phyloP scores from a whole-genome alignment of 1,284 basidiomycete genomes.

The Ustilago esculenta region DNA sequence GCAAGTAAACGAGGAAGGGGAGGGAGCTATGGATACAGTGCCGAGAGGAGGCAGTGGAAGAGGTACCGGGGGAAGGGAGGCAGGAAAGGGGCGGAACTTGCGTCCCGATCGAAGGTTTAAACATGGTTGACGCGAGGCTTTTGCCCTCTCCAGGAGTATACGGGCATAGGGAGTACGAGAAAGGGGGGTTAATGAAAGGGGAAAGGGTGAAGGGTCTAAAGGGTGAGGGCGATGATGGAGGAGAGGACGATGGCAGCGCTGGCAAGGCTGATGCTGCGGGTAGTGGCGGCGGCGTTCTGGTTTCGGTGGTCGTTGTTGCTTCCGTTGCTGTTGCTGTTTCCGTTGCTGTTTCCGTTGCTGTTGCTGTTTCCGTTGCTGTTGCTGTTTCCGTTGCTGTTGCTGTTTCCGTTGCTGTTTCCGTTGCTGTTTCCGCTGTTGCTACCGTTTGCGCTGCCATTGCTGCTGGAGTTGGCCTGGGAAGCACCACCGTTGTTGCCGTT shows the following conservation, averaged over 20 bases:
- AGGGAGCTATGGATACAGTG: constrained; percentile 35
- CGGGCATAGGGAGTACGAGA: too few species aligned
- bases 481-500: constrained; percentile 32
- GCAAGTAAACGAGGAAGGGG: constrained; percentile 11
- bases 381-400: constrained; percentile 4
- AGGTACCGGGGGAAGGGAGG: background rate
- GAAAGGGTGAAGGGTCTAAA: constrained; percentile 4
- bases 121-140: constrained; percentile 16
- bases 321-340: too few species aligned
- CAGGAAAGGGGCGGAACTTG: background rate
- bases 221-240: constrained; percentile 14
- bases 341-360: too few species aligned
- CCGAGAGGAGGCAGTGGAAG: background rate
- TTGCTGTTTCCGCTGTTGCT: constrained; percentile 5
- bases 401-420: constrained; percentile 5
- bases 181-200: too few species aligned
- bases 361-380: constrained; percentile 1
- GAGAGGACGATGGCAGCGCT: constrained; percentile 4
- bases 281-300: constrained; percentile 10
- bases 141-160: background rate
- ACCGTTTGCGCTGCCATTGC: constrained; percentile 1
- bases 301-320: constrained; percentile 28
- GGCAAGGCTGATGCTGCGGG: background rate
- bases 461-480: constrained; percentile 11
- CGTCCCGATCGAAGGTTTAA: constrained; percentile 10